phyloP scores from a whole-genome alignment of 331 rosid genomes.

The Quercus tomentella region DNA sequence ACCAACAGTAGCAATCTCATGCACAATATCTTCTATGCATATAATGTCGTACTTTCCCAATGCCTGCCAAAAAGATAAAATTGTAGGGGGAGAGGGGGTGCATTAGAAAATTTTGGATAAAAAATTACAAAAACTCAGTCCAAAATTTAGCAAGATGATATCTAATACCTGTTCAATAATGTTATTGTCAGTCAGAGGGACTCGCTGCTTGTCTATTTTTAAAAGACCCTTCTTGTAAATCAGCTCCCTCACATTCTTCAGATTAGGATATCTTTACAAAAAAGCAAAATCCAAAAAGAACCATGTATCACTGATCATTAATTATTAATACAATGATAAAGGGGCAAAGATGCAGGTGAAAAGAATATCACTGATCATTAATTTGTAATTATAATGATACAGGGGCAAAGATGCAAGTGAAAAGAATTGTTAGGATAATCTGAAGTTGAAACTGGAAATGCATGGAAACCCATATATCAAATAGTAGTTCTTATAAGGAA shows the following conservation, averaged over 20 bases:
- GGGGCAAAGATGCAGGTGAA: not conserved
- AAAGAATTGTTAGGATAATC: not conserved
- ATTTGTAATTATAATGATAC: not conserved
- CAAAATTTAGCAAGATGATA: not conserved
- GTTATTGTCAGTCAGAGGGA: constrained; percentile 86
- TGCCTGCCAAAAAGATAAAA: constrained; percentile 38
- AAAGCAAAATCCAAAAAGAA: constrained; percentile 10
- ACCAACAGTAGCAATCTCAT: constrained; percentile 66
- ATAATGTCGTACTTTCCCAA: constrained; percentile 59
- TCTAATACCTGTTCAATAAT: constrained; percentile 65
- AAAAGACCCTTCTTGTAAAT: constrained; percentile 71
- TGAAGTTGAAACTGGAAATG: too few species aligned
- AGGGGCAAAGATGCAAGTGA: not conserved
- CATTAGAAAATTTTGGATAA: constrained; percentile 1
- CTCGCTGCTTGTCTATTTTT: constrained; percentile 54
- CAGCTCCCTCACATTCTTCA: constrained; percentile 73
- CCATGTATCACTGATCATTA: not conserved
- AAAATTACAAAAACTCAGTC: not conserved
- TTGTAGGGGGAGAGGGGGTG: not conserved
- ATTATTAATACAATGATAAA: not conserved
- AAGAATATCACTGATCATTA: not conserved
- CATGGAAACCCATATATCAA: too few species aligned
- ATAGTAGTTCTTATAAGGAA: too few species aligned
- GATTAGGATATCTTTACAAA: constrained; percentile 66
- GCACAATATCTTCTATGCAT: constrained; percentile 86